Base-by-base conservation (phyloP, 2,329 filamentous ascomycete genomes). In the Pseudophaeomoniella oleicola region DNA sequence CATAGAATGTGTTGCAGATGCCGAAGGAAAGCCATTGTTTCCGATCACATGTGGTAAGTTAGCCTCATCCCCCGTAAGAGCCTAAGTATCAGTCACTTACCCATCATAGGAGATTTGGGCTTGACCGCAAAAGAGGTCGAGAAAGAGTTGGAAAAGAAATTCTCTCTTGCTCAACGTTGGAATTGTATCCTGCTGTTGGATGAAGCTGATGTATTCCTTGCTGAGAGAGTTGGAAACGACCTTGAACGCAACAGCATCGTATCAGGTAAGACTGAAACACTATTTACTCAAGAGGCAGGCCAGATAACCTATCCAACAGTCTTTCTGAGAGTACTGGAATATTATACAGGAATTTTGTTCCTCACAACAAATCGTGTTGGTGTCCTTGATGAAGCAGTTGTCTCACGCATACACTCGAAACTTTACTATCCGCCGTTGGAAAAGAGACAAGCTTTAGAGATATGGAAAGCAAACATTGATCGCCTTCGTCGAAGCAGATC, bases 151-250 rank as follows among this genome's bases (percentile, higher is more conserved):
- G 59, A 62, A 37, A 53, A 56, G 18, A 56, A 61, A 18, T 67
- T 73, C 30, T 54, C 60, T 39, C 59, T 69, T 40, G 67, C 65
- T 2, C 58, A 60, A 1, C 58, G 59, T 12, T 72, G 69, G 67
- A 58, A 63, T 15, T 66, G 64, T 5, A 61, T 71, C 4, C 49
- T 71, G 14, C 53, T 72, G 3, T 58, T 71, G 3, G 67, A 71
- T 42, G 67, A 71, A 49, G 66, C 66, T 5, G 68, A 71, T 41
- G 64, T 71, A 2, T 71, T 69, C 49, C 61, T 71, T 49, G 60
- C 62, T 1, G 54, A 61, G 49, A 58, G 67, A 3, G 54, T 62
- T 36, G 56, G 57, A 29, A 54, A 56, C 29, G 60, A 71, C 42
- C 57, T 71, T 11, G 53, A 54, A 29, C 57, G 65, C 12, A 71